These are phyloP conservation scores for Juncus inflexus DNA, from an alignment of 176 grass and related monocot species.

Conservation along the genomic window DNA sequence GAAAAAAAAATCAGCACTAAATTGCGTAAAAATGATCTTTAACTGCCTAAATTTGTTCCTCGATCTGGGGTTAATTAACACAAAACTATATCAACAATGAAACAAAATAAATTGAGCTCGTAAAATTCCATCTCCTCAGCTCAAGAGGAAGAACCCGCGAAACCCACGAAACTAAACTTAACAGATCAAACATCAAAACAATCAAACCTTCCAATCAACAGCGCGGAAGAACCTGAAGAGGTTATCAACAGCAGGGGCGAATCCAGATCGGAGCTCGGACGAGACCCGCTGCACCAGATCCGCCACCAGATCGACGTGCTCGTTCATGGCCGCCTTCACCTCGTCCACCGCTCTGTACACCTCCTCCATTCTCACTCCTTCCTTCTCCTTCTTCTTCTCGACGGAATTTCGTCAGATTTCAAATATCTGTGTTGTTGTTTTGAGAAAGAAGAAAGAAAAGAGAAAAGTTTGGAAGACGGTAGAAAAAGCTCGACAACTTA, in stretches of 20 bases:
- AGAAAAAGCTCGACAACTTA: too few relatives aligned
- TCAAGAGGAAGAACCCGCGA: too few relatives aligned
- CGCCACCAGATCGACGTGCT: slow-evolving; percentile 67
- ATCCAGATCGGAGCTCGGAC: slow-evolving; percentile 65
- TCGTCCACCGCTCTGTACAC: slow-evolving; percentile 50
- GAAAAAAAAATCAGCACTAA: too few relatives aligned
- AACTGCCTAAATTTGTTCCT: too few relatives aligned
- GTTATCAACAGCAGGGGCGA: slow-evolving; percentile 60
- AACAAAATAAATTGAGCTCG: too few relatives aligned
- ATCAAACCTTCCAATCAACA: slow-evolving; percentile 76
- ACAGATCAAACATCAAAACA: not conserved
- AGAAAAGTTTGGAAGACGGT: too few relatives aligned
- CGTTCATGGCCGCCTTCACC: slow-evolving; percentile 60
- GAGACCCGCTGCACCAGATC: slow-evolving; percentile 70
- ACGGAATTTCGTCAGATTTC: not conserved
- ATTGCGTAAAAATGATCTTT: too few relatives aligned
- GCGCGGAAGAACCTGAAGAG: slow-evolving; percentile 90
- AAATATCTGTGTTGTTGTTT: too few relatives aligned
- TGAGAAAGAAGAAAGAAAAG: too few relatives aligned
- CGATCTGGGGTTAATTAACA: too few relatives aligned
- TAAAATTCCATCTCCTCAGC: not conserved
- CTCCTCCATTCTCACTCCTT: slow-evolving; percentile 11
- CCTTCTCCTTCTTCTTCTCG: slow-evolving; percentile 15
- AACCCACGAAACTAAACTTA: too few relatives aligned
- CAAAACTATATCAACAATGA: too few relatives aligned